Conservation (phyloP, 2,329 filamentous ascomycete genomes). For the Trichoderma atrobrunneum region DNA sequence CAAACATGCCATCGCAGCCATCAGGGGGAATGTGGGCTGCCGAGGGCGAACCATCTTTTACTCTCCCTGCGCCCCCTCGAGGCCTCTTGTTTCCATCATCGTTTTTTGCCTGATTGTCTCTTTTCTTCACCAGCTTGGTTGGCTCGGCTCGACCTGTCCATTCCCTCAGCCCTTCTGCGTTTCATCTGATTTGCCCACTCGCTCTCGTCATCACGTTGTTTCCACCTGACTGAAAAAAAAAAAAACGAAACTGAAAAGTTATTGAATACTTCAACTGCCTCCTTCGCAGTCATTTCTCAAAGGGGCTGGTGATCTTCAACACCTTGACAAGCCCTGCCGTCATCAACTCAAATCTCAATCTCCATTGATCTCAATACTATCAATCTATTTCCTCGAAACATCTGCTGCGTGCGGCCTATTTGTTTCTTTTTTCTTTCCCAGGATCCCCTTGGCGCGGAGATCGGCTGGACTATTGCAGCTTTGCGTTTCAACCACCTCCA, state of each 20-base stretch:
- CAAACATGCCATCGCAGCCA: conserved; percentile 10
- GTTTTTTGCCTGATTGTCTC: conserved; percentile 6
- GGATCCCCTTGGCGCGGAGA: background rate
- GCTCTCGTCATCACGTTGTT: background rate
- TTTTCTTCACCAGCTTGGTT: conserved; percentile 6
- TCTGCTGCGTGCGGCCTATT: background rate
- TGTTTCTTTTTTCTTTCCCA: background rate
- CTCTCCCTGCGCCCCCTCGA: conserved; percentile 5
- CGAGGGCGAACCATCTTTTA: conserved; percentile 13
- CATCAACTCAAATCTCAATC: background rate
- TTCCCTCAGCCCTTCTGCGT: conserved; percentile 4
- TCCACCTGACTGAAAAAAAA: background rate
- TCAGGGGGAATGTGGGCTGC: conserved; percentile 16
- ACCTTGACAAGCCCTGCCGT: background rate
- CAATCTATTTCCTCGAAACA: background rate
- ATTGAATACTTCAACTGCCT: conserved; percentile 8
- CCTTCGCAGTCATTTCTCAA: conserved; percentile 17
- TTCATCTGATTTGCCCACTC: conserved; percentile 6
- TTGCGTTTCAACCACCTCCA: conserved; percentile 3
- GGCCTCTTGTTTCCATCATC: conserved; percentile 4
- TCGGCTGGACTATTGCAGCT: conserved; percentile 11
- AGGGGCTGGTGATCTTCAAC: conserved; percentile 12
- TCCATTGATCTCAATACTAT: background rate
- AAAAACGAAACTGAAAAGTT: background rate
- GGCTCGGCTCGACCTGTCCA: background rate